These are phyloP conservation scores for Penicillium brasilianum DNA, from an alignment of 2,329 filamentous ascomycete species.

Conservation along the genomic window DNA sequence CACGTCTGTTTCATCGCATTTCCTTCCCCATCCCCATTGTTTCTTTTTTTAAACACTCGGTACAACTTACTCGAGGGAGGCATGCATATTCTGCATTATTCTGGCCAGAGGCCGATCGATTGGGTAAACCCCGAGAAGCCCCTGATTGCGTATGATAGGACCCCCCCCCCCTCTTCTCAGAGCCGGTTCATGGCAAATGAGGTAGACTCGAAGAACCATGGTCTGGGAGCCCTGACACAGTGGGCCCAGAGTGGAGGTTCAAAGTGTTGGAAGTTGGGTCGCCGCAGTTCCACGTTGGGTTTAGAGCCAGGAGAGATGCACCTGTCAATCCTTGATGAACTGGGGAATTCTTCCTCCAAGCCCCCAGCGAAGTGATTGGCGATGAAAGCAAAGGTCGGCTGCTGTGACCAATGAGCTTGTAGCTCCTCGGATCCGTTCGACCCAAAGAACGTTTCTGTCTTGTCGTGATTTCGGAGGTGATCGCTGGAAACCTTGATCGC, in stretches of 20 bases:
- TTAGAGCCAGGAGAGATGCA: constrained; percentile 21
- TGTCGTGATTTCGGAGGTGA: constrained; percentile 24
- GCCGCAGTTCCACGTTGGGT: constrained; percentile 19
- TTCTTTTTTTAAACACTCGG: constrained; percentile 19
- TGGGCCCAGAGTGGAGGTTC: constrained; percentile 29
- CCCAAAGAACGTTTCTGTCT: constrained; percentile 27
- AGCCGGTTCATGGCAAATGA: constrained; percentile 33
- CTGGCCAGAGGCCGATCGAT: constrained; percentile 16
- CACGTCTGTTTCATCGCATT: constrained; percentile 1
- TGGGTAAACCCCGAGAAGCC: constrained; percentile 23
- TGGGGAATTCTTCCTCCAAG: constrained; percentile 29
- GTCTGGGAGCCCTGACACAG: constrained; percentile 34
- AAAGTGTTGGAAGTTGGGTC: constrained; percentile 19
- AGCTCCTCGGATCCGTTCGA: constrained; percentile 22
- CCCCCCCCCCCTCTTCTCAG: constrained; percentile 18
- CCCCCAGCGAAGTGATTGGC: constrained; percentile 28
- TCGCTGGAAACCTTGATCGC: constrained; percentile 25
- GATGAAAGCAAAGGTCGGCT: constrained; percentile 27
- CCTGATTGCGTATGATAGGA: constrained; percentile 36
- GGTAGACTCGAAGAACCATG: constrained; percentile 32
- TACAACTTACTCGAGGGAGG: background rate
- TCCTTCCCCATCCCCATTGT: constrained; percentile 1
- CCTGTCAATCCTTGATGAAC: constrained; percentile 36
- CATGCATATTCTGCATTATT: background rate
- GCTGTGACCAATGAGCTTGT: constrained; percentile 29